phyloP scores from a whole-genome alignment of 148 eudicot species.

The Spergularia bocconei region DNA sequence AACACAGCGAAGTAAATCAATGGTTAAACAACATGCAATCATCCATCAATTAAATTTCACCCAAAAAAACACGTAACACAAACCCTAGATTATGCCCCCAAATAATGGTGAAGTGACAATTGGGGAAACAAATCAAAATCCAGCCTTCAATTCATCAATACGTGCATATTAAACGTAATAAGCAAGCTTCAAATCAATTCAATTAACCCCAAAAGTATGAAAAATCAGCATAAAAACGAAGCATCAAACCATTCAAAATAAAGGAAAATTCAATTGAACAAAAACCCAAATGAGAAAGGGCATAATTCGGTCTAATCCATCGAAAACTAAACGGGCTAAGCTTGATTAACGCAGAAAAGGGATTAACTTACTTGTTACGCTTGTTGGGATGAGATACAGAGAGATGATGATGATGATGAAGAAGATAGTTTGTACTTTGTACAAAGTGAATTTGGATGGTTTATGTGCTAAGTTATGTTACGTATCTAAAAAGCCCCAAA shows the following conservation, averaged over 20 bases:
- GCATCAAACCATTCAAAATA: no score
- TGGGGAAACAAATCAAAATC: neutral
- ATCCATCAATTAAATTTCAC: no score
- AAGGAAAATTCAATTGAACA: neutral
- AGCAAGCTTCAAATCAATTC: neutral
- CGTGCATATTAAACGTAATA: neutral
- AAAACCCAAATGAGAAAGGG: neutral
- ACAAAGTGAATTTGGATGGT: neutral
- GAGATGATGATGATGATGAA: neutral
- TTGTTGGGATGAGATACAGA: neutral
- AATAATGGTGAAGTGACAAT: neutral
- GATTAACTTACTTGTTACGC: neutral
- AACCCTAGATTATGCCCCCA: neutral
- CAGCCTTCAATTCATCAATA: neutral
- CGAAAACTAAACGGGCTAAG: neutral
- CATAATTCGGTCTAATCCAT: neutral
- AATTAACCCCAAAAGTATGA: neutral
- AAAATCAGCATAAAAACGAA: neutral
- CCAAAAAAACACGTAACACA: neutral
- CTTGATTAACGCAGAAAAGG: neutral
- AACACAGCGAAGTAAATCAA: no score
- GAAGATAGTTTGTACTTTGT: constrained; percentile 5
- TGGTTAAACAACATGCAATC: neutral
- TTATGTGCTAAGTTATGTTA: constrained; percentile 3
- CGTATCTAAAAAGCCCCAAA: neutral